Evolutionary conservation across 2,329 filamentous ascomycete species (phyloP).

Genomic region (Curvularia eragrostidis): DNA sequence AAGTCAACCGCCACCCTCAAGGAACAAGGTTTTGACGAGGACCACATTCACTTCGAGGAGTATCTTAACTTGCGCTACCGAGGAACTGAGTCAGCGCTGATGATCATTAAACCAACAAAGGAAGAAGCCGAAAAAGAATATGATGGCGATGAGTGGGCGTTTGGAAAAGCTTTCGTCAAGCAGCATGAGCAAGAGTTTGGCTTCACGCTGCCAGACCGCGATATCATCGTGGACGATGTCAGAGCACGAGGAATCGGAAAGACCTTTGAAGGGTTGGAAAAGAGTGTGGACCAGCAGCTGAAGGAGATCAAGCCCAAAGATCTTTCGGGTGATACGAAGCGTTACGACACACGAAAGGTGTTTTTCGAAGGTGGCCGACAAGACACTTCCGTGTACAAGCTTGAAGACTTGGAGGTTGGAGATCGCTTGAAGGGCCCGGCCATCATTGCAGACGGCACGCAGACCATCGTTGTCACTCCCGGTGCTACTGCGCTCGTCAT

Average conservation of each 20-base stretch:
- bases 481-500: constrained; percentile 77
- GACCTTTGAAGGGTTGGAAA: constrained; percentile 79
- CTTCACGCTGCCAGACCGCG: constrained; percentile 82
- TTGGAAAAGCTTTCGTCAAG: constrained; percentile 81
- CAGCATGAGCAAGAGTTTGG: constrained; percentile 94
- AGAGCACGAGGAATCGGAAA: constrained; percentile 88
- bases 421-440: constrained; percentile 79
- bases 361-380: constrained; percentile 84
- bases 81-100: constrained; percentile 88
- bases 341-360: constrained; percentile 71
- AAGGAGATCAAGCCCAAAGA: constrained; percentile 69
- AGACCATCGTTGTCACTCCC: constrained; percentile 90
- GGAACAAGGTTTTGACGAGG: constrained; percentile 79
- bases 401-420: constrained; percentile 75
- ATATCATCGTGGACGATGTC: constrained; percentile 90
- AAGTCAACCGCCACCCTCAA: constrained; percentile 71
- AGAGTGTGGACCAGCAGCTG: constrained; percentile 84
- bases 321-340: constrained; percentile 64
- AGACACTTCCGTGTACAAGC: constrained; percentile 82
- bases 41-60: constrained; percentile 82
- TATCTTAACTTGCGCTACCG: constrained; percentile 94
- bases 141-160: constrained; percentile 76
- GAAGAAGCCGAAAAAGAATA: constrained; percentile 67
- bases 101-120: constrained; percentile 77
- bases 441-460: constrained; percentile 84